Evolutionary conservation across 768 basidiomycete genomes (phyloP).

Genomic region (Xerocomellus intermedius): DNA sequence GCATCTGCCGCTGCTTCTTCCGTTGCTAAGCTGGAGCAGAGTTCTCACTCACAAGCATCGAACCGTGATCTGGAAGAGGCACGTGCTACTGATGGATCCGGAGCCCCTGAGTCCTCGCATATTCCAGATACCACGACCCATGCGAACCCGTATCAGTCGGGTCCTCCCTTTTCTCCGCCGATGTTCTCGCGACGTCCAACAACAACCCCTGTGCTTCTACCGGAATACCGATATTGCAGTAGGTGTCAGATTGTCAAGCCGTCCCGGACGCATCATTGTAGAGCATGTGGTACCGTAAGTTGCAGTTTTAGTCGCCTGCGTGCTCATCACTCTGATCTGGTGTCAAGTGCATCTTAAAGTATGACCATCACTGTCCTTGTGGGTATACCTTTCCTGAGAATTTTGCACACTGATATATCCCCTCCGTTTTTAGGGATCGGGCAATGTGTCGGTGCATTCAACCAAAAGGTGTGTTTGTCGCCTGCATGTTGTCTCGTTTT

Average conservation of each 20-base stretch:
- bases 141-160: constrained; percentile 6
- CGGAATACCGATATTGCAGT: constrained; percentile 66
- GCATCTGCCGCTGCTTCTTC: constrained; percentile 13
- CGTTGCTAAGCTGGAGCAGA: constrained; percentile 9
- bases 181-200: constrained; percentile 35
- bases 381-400: constrained; percentile 26
- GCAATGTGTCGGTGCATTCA: constrained; percentile 89
- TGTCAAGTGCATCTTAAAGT: constrained; percentile 71
- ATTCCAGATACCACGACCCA: constrained; percentile 9
- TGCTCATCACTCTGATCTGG: not conserved
- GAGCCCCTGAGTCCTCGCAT: constrained; percentile 9
- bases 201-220: constrained; percentile 48
- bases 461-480: constrained; percentile 66
- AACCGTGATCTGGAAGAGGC: constrained; percentile 18
- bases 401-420: not conserved
- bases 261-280: constrained; percentile 75
- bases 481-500: not conserved
- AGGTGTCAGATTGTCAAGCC: constrained; percentile 70
- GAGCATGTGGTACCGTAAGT: constrained; percentile 77
- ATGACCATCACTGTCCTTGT: constrained; percentile 92
- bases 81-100: constrained; percentile 11
- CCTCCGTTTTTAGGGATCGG: constrained; percentile 66
- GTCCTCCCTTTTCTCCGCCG: constrained; percentile 10
- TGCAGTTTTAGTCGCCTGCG: not conserved
- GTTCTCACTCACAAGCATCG: constrained; percentile 20